Base-by-base conservation (phyloP, 495 filamentous ascomycete genomes). In the Penicillium subrubescens region DNA sequence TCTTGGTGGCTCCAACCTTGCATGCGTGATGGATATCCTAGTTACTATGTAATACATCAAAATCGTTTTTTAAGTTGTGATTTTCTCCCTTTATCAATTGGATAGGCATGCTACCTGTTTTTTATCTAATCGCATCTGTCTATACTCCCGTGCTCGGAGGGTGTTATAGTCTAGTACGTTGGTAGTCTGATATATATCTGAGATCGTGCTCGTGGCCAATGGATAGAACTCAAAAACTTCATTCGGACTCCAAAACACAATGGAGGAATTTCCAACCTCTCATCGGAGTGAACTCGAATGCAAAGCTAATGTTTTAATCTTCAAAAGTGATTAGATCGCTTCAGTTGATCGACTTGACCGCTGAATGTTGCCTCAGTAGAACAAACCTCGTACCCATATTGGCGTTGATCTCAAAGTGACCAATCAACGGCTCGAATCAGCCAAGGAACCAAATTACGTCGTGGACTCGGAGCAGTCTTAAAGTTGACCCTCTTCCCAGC, bases 331-430 rank as follows among this genome's bases (percentile, higher is more conserved):
- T 19, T 19, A n/a, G 43, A 15, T 44, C 43, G 43, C 19, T 8
- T 21, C 17, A 19, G n/a, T 0, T 44, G 43, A 7, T 44, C 8
- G 43, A 21, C n/a, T 3, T 21, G 8, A 44, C 15, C 43, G n/a
- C 31, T 37, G 53, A 4, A 14, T 39, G 53, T 15, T 29, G 19
- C 5, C 41, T 11, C 12, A 37, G 31, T 8, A 34, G 19, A 7
- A 8, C 27, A 17, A 37, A 48, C 44, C 21, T 27, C 25, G 25
- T 44, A 21, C 4, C 27, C 10, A 59, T n/a, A 59, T n/a, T 46
- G 27, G n/a, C n/a, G 19, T 71, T 76, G 74, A 60, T 70, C 55
- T 71, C 69, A 70, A 76, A 72, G 46, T 78, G 71, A 66, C 75
- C 75, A 78, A 78, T 76, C 72, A 71, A 55, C 59, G 61, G 31